Evolutionary conservation across 345 rosid species (phyloP).

Genomic region (Gossypium thurberi): DNA sequence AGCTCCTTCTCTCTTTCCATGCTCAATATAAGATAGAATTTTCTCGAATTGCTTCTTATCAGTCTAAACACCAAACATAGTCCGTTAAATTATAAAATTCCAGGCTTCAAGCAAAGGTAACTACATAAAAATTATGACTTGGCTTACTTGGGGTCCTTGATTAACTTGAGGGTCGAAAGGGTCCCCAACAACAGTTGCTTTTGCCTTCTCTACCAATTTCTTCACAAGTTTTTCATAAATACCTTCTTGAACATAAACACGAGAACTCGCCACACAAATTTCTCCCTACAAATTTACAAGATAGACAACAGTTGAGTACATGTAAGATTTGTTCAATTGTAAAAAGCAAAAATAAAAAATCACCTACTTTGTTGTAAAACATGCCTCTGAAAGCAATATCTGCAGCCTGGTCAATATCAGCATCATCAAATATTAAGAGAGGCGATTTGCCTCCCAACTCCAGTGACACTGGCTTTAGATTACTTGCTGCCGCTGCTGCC

Average conservation of each 20-base stretch:
- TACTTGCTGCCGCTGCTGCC: slow-evolving; percentile 75
- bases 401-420: slow-evolving; percentile 52
- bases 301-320: no score
- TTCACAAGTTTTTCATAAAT: slow-evolving; percentile 52
- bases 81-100: background rate
- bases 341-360: no score
- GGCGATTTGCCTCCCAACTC: slow-evolving; percentile 96
- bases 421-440: slow-evolving; percentile 66
- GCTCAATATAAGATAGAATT: slow-evolving; percentile 57
- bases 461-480: slow-evolving; percentile 61
- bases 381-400: slow-evolving; percentile 50
- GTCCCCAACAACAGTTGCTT: slow-evolving; percentile 55
- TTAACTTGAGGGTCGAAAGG: slow-evolving; percentile 49
- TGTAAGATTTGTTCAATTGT: background rate
- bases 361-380: slow-evolving; percentile 46
- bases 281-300: slow-evolving; percentile 44
- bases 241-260: slow-evolving; percentile 78
- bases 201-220: slow-evolving; percentile 50
- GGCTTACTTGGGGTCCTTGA: slow-evolving; percentile 69
- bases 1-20: slow-evolving; percentile 70
- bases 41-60: slow-evolving; percentile 51
- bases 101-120: background rate
- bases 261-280: slow-evolving; percentile 64
- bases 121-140: background rate
- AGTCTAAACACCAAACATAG: slow-evolving; percentile 27